A percentile compares a stretch with the other conserved stretches of the same genome.
These are phyloP conservation scores for Scedosporium apiospermum DNA, from an alignment of 2,329 filamentous ascomycete species.

Conservation along the genomic window DNA sequence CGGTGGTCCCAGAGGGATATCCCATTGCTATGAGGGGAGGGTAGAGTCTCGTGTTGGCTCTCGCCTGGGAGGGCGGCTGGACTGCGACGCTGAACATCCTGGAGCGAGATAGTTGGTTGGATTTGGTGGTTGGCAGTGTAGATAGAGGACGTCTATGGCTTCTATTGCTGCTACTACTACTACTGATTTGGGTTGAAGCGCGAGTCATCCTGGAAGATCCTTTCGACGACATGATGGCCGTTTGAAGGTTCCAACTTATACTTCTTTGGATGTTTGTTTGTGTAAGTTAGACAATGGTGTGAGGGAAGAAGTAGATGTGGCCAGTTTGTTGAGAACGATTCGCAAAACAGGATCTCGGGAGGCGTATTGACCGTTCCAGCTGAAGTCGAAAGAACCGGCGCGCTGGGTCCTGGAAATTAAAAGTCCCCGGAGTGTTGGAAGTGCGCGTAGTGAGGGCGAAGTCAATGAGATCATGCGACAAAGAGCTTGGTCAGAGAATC, in stretches of 20 bases:
- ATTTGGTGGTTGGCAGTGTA: not conserved
- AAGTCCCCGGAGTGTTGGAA: not conserved
- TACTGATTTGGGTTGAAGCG: not conserved
- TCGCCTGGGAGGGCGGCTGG: not conserved
- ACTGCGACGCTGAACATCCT: constrained; percentile 6
- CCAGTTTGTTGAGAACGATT: not conserved
- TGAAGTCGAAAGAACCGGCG: not conserved
- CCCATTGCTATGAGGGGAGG: constrained; percentile 3
- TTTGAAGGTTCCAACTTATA: not conserved
- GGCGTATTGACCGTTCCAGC: not conserved
- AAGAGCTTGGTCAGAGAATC: not conserved
- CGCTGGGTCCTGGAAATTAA: not conserved
- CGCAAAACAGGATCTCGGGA: not conserved
- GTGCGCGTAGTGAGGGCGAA: too few relatives aligned
- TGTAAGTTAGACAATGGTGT: not conserved
- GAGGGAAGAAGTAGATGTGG: not conserved
- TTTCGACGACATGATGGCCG: not conserved
- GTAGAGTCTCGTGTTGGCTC: constrained; percentile 1
- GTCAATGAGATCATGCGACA: too few relatives aligned
- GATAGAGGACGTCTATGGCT: not conserved
- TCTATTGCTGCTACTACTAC: not conserved
- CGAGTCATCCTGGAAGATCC: not conserved
- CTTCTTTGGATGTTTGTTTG: not conserved
- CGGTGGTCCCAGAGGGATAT: not conserved
- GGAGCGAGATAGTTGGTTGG: not conserved